phyloP scores from a whole-genome alignment of 2,329 filamentous ascomycete species.

The Nannizziopsis arthrosporioides region DNA sequence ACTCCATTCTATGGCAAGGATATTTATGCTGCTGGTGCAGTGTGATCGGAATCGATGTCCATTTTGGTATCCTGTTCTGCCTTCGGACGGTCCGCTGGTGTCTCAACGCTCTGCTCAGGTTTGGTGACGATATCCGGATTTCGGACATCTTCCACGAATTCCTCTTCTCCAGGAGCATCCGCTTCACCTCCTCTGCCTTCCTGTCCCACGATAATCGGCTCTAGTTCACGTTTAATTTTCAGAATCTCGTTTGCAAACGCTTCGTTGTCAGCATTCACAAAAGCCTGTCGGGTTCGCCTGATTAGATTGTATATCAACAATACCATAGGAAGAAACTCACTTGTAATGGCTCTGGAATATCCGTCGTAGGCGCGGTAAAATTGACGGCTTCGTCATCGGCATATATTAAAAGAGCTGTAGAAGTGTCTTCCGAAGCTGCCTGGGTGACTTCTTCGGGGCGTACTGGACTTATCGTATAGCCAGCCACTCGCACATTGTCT shows the following conservation, averaged over 20 bases:
- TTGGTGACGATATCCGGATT: background rate
- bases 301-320: background rate
- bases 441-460: conserved; percentile 44
- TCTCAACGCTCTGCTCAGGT: background rate
- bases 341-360: conserved; percentile 28
- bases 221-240: conserved; percentile 16
- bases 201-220: conserved; percentile 3
- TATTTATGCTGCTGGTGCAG: background rate
- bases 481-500: conserved; percentile 26
- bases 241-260: conserved; percentile 29
- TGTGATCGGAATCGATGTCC: background rate
- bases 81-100: background rate
- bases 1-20: no score
- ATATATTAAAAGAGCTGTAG: conserved; percentile 47
- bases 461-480: conserved; percentile 34
- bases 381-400: conserved; percentile 41
- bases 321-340: conserved; percentile 19
- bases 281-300: conserved; percentile 24
- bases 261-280: conserved; percentile 41
- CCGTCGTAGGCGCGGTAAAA: conserved; percentile 19
- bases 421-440: conserved; percentile 42
- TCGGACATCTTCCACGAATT: background rate
- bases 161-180: conserved; percentile 5
- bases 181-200: conserved; percentile 3
- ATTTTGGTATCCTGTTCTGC: no score